These are phyloP conservation scores for Abrus precatorius DNA, from an alignment of 306 rosid genomes.

Conservation along the genomic window DNA sequence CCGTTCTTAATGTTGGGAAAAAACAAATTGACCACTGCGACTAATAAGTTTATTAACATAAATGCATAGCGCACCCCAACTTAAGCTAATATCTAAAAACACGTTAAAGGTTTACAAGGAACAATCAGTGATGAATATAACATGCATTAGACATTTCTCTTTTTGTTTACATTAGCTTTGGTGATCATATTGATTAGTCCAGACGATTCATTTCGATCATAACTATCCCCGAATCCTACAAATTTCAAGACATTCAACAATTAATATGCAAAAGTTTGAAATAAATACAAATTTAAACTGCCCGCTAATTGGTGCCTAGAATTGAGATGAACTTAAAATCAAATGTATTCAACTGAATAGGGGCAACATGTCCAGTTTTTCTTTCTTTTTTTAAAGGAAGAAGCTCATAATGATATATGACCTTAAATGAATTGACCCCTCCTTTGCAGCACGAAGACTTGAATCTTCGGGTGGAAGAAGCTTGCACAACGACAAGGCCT, in stretches of 20 bases:
- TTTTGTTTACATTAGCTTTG: constrained; percentile 4
- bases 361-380: constrained; percentile 20
- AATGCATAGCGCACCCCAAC: constrained; percentile 1
- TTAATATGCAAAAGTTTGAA: constrained; percentile 16
- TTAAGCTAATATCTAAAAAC: constrained; percentile 12
- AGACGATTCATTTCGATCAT: constrained; percentile 32
- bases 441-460: constrained; percentile 94
- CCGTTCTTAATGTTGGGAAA: neutral
- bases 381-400: constrained; percentile 35
- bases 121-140: neutral
- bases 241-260: constrained; percentile 1
- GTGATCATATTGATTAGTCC: constrained; percentile 35
- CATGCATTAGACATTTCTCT: constrained; percentile 25
- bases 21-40: neutral
- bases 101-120: constrained; percentile 11
- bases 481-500: constrained; percentile 98
- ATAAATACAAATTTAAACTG: constrained; percentile 26
- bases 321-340: constrained; percentile 34
- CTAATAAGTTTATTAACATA: constrained; percentile 1
- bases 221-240: constrained; percentile 5
- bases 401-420: constrained; percentile 47
- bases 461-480: constrained; percentile 98
- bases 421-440: constrained; percentile 97
- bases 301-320: constrained; percentile 20
- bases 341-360: constrained; percentile 32